A percentile compares a stretch with the other conserved stretches of the same genome.
Conservation (phyloP, 495 filamentous ascomycete genomes). For the Rusavskia elegans region DNA sequence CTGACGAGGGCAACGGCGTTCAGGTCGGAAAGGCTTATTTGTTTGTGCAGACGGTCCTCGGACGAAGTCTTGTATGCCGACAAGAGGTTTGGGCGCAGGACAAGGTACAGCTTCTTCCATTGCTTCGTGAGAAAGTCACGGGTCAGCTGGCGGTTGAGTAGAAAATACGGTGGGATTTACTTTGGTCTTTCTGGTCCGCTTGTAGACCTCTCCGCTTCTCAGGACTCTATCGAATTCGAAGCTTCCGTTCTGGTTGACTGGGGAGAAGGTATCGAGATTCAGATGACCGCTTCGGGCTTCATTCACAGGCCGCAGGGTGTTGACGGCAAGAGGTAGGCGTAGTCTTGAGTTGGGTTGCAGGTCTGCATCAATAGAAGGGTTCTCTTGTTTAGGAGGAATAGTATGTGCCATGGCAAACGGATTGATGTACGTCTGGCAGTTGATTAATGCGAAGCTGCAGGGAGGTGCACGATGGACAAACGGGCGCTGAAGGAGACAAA, state of each 20-base stretch:
- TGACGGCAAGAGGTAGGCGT: background rate
- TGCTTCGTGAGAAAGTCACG: conserved; percentile 17
- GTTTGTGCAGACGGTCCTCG: conserved; percentile 74
- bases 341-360: background rate
- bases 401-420: no score
- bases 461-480: no score
- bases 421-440: no score
- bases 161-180: conserved; percentile 26
- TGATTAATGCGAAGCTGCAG: no score
- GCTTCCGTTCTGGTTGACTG: conserved; percentile 87
- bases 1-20: conserved; percentile 80
- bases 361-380: background rate
- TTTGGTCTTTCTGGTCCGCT: conserved; percentile 87
- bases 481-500: no score
- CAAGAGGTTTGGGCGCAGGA: conserved; percentile 82
- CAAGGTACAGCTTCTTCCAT: conserved; percentile 83
- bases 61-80: conserved; percentile 89
- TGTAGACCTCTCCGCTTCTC: conserved; percentile 71
- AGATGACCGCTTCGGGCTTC: conserved; percentile 33
- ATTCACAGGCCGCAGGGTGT: background rate
- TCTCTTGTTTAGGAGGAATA: no score
- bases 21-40: conserved; percentile 75
- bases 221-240: conserved; percentile 90
- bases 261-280: conserved; percentile 47
- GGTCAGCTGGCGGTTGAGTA: conserved; percentile 1